Evolutionary conservation across 768 basidiomycete species (phyloP), one percentile per base, ranked within the genome.

Genomic region (Mycena sanguinolenta): DNA sequence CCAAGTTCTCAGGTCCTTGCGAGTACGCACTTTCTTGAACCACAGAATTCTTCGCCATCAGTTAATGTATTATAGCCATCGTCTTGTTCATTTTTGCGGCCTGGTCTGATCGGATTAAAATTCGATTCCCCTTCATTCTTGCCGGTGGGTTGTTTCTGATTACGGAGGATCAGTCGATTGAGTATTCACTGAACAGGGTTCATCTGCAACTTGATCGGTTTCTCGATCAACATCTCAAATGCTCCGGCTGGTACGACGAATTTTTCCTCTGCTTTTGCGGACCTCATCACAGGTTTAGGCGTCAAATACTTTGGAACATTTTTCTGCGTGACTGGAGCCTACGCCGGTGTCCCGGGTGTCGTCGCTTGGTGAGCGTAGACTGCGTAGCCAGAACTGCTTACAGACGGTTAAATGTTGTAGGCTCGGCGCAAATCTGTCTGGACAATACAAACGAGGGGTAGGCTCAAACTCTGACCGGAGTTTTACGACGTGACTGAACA

Each of bases 271-370:
- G 2, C 10, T 44, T 25, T 39, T 16, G 21, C 2, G 19, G 34
- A 0, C 14, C 49, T 53, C 34, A 64, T 36, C 9, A 46, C 12
- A 25, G 13, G 12, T 34, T 8, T 25, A 71, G 88, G 90, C 0
- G 88, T 82, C 39, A 92, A 93, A 78, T 93, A 93, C 75, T 90
- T 92, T 70, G 92, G 91, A 1, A 92, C 88, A 0, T 94, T 90
- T 83, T 86, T 93, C 64, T 84, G 86, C 28, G 90, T 92, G 9
- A 82, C 84, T 0, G 92, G 92, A n/a, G 84, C 84, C 46, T 92
- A 90, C 70, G 84, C 88, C 1, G 81, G 84, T 0, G 84, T 90
- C 71, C 90, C 92, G 16, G 90, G 88, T 13, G 76, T 90, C 1
- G 80, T 91, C 16, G 83, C 89, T 25, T 93, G 92, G 91, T 91